A percentile compares a stretch with the other conserved stretches of the same genome.
These are phyloP conservation scores for Podaxis sp. DNA, from an alignment of 768 basidiomycete genomes.

Conservation along the genomic window DNA sequence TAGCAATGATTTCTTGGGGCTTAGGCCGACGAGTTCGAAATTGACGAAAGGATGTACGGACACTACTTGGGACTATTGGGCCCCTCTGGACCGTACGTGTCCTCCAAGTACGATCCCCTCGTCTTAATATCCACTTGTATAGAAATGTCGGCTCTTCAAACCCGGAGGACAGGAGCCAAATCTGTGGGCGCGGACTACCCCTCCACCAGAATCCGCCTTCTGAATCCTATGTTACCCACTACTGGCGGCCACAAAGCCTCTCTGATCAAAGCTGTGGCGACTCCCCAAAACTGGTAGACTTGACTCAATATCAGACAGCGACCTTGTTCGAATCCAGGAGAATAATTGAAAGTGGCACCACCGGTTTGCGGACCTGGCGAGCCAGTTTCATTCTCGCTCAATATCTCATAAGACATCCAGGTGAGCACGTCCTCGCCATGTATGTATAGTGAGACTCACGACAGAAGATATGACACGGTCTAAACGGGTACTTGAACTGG, in stretches of 20 bases:
- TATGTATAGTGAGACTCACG: neutral
- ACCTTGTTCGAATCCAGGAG: conserved; percentile 75
- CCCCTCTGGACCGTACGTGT: conserved; percentile 31
- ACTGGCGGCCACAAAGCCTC: conserved; percentile 40
- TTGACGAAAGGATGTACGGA: conserved; percentile 65
- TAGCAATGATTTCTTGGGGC: neutral
- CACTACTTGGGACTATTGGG: conserved; percentile 52
- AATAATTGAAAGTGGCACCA: conserved; percentile 73
- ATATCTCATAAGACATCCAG: conserved; percentile 54
- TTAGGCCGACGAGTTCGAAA: conserved; percentile 50
- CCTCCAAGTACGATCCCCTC: neutral
- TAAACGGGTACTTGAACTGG: conserved; percentile 65
- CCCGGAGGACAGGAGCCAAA: conserved; percentile 20
- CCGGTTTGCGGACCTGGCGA: conserved; percentile 77
- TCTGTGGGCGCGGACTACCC: conserved; percentile 27
- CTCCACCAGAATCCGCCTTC: conserved; percentile 34
- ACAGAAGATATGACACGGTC: conserved; percentile 44
- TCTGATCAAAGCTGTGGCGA: neutral
- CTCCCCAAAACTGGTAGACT: conserved; percentile 17
- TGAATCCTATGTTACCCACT: conserved; percentile 65
- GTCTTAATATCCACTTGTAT: conserved; percentile 6
- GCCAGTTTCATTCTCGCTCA: conserved; percentile 67
- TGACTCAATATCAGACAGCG: conserved; percentile 34
- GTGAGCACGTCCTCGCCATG: conserved; percentile 29
- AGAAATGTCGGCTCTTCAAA: conserved; percentile 23